Percentiles rank a stretch among this genome's conserved stretches.
Evolutionary conservation across 2,329 filamentous ascomycete genomes (phyloP).

Genomic region (Ophiostoma perfectum): DNA sequence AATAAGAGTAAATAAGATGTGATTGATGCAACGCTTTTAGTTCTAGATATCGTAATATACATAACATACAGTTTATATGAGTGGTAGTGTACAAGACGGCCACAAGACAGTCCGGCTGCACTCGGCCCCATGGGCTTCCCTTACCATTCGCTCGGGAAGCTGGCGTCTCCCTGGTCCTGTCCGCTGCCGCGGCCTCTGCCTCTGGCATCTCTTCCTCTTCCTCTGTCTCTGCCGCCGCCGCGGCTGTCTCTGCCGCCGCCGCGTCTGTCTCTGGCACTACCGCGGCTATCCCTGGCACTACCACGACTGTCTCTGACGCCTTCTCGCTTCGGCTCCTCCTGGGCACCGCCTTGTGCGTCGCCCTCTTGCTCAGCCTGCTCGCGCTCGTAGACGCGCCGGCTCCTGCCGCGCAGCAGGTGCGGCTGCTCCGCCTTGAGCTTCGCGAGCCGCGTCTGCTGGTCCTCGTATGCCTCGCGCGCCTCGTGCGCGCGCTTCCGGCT

Average conservation of each 20-base stretch:
- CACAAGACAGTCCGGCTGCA: not conserved
- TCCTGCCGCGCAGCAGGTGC: not conserved
- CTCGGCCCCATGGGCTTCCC: no score
- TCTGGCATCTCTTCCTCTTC: not conserved
- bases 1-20: no score
- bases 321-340: not conserved
- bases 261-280: not conserved
- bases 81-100: not conserved
- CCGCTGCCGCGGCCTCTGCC: not conserved
- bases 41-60: conserved; percentile 4
- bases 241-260: no score
- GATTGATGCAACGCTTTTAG: not conserved
- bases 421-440: not conserved
- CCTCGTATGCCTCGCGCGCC: conserved; percentile 4
- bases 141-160: conserved; percentile 1
- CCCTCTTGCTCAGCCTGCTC: not conserved
- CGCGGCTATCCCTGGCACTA: not conserved
- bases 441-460: not conserved
- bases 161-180: not conserved
- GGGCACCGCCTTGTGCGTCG: not conserved
- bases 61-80: conserved; percentile 1
- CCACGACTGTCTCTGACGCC: not conserved
- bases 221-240: not conserved
- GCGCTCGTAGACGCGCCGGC: conserved; percentile 1
- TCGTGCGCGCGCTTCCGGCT: conserved; percentile 19